These are phyloP conservation scores for Talaromyces marneffei DNA, from an alignment of 2,329 filamentous ascomycete species.

Conservation along the genomic window DNA sequence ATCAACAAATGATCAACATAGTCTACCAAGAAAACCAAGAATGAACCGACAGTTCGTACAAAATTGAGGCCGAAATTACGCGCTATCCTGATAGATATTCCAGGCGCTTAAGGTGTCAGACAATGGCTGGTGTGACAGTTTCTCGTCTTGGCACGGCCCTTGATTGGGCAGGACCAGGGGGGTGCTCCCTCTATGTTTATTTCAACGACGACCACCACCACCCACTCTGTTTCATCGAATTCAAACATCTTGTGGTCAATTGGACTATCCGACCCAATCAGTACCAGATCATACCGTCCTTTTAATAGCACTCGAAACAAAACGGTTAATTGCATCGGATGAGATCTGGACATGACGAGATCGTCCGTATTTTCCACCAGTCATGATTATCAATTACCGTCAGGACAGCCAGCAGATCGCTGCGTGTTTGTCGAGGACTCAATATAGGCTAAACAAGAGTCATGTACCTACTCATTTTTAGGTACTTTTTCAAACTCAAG, in stretches of 20 bases:
- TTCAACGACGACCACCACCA: not conserved
- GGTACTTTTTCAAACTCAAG: not conserved
- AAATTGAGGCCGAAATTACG: not conserved
- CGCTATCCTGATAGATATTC: not conserved
- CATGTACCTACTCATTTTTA: not conserved
- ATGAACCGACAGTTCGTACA: not conserved
- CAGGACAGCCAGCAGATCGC: not conserved
- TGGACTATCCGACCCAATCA: not conserved
- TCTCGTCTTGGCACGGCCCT: not conserved
- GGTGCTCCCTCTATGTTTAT: not conserved
- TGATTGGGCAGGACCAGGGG: not conserved
- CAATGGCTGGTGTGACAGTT: not conserved
- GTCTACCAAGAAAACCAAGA: not conserved
- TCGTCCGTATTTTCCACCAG: not conserved
- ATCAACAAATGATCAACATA: too few species aligned
- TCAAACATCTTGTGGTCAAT: not conserved
- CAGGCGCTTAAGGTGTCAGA: not conserved
- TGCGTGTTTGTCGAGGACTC: not conserved
- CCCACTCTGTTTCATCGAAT: not conserved
- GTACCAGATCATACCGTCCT: not conserved
- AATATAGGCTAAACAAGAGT: not conserved
- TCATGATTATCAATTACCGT: not conserved
- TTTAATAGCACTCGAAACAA: not conserved
- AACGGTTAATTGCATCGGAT: not conserved
- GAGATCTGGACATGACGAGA: not conserved